Evolutionary conservation across 2,329 filamentous ascomycete species (phyloP), one percentile per base, ranked within the genome.

Genomic region (Cladosporium austrohemisphaericum): DNA sequence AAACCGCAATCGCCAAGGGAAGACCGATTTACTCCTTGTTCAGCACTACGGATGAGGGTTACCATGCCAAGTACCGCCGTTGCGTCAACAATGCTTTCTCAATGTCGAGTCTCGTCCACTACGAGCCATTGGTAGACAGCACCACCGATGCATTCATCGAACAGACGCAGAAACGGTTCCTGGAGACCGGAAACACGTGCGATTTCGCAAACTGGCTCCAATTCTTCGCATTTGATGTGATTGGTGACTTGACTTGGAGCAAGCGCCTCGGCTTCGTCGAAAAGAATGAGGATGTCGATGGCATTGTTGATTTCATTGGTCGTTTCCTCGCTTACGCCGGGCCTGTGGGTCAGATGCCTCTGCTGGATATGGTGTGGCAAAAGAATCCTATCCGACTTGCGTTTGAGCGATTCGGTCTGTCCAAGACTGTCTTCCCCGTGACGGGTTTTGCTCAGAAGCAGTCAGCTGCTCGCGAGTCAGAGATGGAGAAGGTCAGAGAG

Each of bases 161-260:
- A 50, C 69, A 71, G 53, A 76, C 73, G 2, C 61, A 71, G 36
- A 60, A 66, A 18, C 58, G 71, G 25, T 77, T 70, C 56, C 68
- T 68, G 8, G 63, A 63, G 4, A 68, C 69, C 0, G 67, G 70
- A 10, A 53, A 57, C 22, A 68, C 68, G 19, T 86, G 83, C 60
- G 79, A 87, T 60, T 84, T 88, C 49, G 80, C 81, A 1, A 72
- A 75, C 50, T 90, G 86, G 86, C 70, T 91, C 50, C 86, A 91
- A 60, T 90, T 83, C 63, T 90, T 87, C 57, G 87, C 87, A 0
- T 91, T 91, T 60, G 87, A 91, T 61, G 86, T 90, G 11, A 89
- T 89, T 54, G 85, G 85, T 5, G 83, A 87, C 53, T 79, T 90
- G 60, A 89, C 85, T 0, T 90, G 87, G 68, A 83, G 80, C 64